Evolutionary conservation across 169 alveolate genomes (phyloP).

Genomic region (Plasmodium relictum): DNA sequence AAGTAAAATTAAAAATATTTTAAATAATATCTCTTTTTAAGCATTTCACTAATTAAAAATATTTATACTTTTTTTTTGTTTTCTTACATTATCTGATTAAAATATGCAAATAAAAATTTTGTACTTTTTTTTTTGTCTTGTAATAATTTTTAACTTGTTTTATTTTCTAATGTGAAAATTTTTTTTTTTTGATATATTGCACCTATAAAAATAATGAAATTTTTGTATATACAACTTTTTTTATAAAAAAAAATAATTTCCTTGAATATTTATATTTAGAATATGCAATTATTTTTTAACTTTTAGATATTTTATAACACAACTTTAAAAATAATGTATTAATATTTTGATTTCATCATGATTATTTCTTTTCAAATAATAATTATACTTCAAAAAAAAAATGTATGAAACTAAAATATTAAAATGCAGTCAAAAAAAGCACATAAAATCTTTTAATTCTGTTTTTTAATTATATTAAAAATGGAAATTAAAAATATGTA

Average conservation of each 20-base stretch:
- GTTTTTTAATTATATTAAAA: not conserved
- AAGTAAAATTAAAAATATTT: no score
- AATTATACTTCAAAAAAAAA: not conserved
- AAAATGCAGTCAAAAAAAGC: conserved; percentile 1
- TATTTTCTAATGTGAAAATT: no score
- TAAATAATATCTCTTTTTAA: not conserved
- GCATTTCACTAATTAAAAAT: no score
- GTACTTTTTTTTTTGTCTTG: not conserved
- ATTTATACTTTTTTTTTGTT: not conserved
- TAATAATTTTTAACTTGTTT: no score
- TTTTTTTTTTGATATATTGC: no score
- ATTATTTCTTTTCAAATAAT: not conserved
- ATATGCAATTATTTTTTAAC: no score
- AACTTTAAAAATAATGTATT: not conserved
- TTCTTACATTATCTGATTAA: not conserved
- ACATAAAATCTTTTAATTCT: not conserved
- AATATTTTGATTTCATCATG: not conserved
- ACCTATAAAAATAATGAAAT: no score
- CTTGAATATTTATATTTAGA: no score
- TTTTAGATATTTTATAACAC: no score
- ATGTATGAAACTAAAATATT: no score
- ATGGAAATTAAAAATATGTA: conserved; percentile 1
- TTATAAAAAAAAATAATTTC: not conserved
- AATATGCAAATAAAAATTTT: not conserved
- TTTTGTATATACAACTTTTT: no score